A percentile compares a stretch with the other conserved stretches of the same genome.
Evolutionary conservation across 2,329 filamentous ascomycete genomes (phyloP).

Genomic region (Thelonectria discophora): DNA sequence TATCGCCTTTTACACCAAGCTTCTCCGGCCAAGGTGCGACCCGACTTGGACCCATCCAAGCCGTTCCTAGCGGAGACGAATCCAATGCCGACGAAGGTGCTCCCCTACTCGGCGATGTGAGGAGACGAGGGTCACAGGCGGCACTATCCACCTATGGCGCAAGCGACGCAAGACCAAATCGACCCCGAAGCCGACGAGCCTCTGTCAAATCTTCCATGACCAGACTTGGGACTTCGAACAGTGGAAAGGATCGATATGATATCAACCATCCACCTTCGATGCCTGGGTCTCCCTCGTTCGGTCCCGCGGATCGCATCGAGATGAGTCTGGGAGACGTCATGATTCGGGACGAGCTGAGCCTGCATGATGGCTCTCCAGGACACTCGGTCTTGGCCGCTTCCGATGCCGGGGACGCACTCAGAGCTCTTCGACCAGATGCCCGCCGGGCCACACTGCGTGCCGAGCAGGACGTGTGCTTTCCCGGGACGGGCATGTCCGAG

Average conservation of each 20-base stretch:
- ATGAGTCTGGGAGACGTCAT: constrained; percentile 75
- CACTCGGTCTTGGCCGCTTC: constrained; percentile 43
- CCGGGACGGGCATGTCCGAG: constrained; percentile 76
- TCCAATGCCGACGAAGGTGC: constrained; percentile 62
- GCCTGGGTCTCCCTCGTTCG: constrained; percentile 67
- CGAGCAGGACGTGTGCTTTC: constrained; percentile 93
- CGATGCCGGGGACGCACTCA: constrained; percentile 37
- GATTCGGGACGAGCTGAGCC: constrained; percentile 71
- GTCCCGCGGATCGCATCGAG: constrained; percentile 58
- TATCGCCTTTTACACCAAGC: constrained; percentile 49
- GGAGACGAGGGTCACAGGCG: constrained; percentile 34
- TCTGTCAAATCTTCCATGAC: constrained; percentile 63
- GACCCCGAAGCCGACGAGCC: constrained; percentile 54
- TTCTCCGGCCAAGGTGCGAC: constrained; percentile 42
- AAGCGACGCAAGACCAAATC: constrained; percentile 48
- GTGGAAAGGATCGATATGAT: constrained; percentile 61
- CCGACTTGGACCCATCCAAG: constrained; percentile 49
- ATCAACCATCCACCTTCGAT: constrained; percentile 76
- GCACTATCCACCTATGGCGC: constrained; percentile 54
- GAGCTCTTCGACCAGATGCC: constrained; percentile 43
- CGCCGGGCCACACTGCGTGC: constrained; percentile 68
- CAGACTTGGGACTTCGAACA: constrained; percentile 48
- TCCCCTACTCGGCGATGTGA: constrained; percentile 61
- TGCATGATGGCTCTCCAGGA: constrained; percentile 45
- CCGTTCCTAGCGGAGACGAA: constrained; percentile 56